These are phyloP conservation scores for Cryphonectria naterciae DNA, from an alignment of 2,329 filamentous ascomycete species.

Conservation along the genomic window DNA sequence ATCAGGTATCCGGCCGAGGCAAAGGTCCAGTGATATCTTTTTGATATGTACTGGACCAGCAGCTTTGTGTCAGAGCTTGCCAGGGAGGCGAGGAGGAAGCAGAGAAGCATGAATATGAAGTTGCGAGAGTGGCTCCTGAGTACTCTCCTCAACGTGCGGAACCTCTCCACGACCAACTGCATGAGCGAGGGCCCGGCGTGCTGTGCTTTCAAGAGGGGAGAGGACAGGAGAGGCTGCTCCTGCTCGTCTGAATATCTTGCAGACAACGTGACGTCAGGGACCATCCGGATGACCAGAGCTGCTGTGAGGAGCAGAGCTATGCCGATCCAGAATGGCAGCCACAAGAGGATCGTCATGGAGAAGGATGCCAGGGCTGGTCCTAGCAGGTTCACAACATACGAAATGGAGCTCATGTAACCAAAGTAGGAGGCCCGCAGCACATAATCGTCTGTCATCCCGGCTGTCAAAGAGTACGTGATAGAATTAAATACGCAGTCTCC, in stretches of 20 bases:
- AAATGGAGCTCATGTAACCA: constrained; percentile 53
- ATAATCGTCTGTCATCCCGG: constrained; percentile 48
- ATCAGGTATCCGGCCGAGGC: constrained; percentile 52
- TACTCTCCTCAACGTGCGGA: constrained; percentile 38
- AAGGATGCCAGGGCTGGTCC: constrained; percentile 51
- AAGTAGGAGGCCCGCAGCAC: constrained; percentile 51
- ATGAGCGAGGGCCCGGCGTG: constrained; percentile 31
- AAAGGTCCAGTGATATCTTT: constrained; percentile 51
- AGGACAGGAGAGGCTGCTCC: constrained; percentile 44
- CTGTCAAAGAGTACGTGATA: constrained; percentile 50
- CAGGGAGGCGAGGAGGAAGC: constrained; percentile 53
- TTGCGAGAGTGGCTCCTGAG: constrained; percentile 46
- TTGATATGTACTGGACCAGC: constrained; percentile 55
- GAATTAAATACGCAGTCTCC: constrained; percentile 57
- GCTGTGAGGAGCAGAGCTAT: constrained; percentile 42
- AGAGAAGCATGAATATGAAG: constrained; percentile 46
- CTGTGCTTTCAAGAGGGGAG: constrained; percentile 44
- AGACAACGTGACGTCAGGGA: constrained; percentile 33
- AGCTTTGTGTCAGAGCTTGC: constrained; percentile 57
- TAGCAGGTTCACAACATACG: constrained; percentile 50
- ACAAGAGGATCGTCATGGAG: constrained; percentile 48
- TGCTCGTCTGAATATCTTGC: constrained; percentile 38
- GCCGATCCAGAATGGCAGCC: constrained; percentile 50
- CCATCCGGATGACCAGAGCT: constrained; percentile 37
- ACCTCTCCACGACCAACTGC: constrained; percentile 35